Evolutionary conservation across 768 basidiomycete species (phyloP), one percentile per base, ranked within the genome.

Genomic region (Chalciporus piperatus): DNA sequence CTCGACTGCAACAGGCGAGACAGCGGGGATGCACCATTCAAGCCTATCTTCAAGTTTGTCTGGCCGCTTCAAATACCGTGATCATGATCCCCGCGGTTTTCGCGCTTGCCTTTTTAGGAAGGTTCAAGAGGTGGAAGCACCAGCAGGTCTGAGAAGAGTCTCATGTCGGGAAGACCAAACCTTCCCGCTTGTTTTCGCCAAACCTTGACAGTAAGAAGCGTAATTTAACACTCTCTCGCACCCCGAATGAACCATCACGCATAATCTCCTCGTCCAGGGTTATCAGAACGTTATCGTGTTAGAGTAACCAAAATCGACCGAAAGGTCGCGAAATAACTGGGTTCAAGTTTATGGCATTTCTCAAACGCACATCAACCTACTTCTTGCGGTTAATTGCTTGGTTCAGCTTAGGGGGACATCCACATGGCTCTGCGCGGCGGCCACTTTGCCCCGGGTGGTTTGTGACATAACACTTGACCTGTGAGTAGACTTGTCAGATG

Each of bases 51-150:
- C 38, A 17, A 32, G 28, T 23, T 45, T 35, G 30, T 20, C 38
- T 43, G 40, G 22, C 44, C 10, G 41, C 46, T 27, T 41, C 30
- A 41, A 54, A 55, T 30, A 7, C 6, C 28, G 11, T 30, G 28
- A 30, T 30, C 28, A 30, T 22, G 22, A 14, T 23, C 9, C 54
- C 64, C 65, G 67, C 50, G 46, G 25, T 59, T 64, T 61, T 67
- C 60, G 65, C 55, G 28, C 33, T 40, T 50, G 17, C 44, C 40
- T 4, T 44, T 53, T 54, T 41, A 53, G 52, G 60, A 53, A 56
- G 47, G 25, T 41, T 47, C 20, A 42, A 44, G 44, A 38, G 30
- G 38, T 28, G 33, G 28, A 32, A 32, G 30, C 30, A 10, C 30
- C 30, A 32, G 30, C 11, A 1, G 2, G 30, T 30, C 14, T 49